Evolutionary conservation across 2,329 filamentous ascomycete species (phyloP).

Genomic region (Ilyonectria destructans): DNA sequence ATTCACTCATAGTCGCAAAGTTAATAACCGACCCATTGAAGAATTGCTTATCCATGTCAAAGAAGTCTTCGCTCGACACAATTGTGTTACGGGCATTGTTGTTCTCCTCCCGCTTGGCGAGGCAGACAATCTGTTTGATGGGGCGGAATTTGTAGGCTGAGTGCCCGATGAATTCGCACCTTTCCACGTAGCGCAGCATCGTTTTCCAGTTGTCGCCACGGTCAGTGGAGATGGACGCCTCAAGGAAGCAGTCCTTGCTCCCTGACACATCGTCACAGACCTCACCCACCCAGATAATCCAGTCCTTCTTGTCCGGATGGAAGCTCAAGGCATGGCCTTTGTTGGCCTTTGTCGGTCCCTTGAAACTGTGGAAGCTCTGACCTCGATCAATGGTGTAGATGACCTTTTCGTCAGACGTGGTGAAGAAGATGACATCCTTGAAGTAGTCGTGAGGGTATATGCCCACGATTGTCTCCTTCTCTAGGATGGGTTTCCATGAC

Average conservation of each 20-base stretch:
- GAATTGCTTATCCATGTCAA: constrained; percentile 70
- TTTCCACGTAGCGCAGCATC: constrained; percentile 81
- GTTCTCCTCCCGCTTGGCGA: constrained; percentile 70
- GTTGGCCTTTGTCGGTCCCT: constrained; percentile 73
- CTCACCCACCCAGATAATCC: constrained; percentile 91
- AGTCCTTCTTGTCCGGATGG: constrained; percentile 88
- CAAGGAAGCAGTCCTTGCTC: constrained; percentile 75
- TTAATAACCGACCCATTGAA: constrained; percentile 77
- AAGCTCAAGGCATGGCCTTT: constrained; percentile 74
- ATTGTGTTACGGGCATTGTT: constrained; percentile 77
- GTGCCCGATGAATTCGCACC: constrained; percentile 89
- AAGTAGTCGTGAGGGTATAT: constrained; percentile 87
- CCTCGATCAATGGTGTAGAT: constrained; percentile 89
- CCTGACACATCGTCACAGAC: constrained; percentile 73
- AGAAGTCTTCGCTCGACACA: constrained; percentile 85
- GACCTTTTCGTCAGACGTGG: constrained; percentile 75
- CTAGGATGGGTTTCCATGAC: constrained; percentile 81
- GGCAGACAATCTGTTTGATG: constrained; percentile 73
- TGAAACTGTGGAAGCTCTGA: constrained; percentile 80
- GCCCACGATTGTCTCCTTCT: constrained; percentile 77
- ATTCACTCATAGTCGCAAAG: constrained; percentile 97
- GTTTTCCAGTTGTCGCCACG: constrained; percentile 86
- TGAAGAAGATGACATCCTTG: constrained; percentile 89
- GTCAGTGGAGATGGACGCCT: constrained; percentile 84
- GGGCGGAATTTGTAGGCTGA: constrained; percentile 69